Percentiles rank a stretch among this genome's conserved stretches.
These are phyloP conservation scores for Arabidopsis arenosa DNA, from an alignment of 345 rosid genomes.

Conservation along the genomic window DNA sequence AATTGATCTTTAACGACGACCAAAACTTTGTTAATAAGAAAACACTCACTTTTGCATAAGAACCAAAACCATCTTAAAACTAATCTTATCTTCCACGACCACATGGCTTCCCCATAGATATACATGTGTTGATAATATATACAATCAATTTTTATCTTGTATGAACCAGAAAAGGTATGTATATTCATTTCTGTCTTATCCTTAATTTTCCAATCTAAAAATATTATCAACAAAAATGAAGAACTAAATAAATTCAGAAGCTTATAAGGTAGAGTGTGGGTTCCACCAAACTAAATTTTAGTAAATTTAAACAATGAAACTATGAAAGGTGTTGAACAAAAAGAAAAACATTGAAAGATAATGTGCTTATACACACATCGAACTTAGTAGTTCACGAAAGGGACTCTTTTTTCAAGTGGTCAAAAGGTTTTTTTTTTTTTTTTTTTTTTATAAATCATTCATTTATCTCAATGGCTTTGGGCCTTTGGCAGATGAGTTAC, in stretches of 20 bases:
- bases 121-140: background rate
- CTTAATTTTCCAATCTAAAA: background rate
- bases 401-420: constrained; percentile 29
- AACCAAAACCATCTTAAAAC: constrained; percentile 4
- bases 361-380: constrained; percentile 28
- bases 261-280: constrained; percentile 18
- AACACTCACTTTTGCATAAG: constrained; percentile 10
- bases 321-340: background rate
- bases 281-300: constrained; percentile 28
- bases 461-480: background rate
- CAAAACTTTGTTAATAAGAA: constrained; percentile 2
- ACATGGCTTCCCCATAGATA: constrained; percentile 4
- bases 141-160: background rate
- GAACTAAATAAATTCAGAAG: background rate
- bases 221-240: background rate
- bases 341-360: constrained; percentile 11
- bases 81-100: constrained; percentile 5
- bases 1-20: background rate
- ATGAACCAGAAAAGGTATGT: background rate
- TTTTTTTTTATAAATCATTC: background rate
- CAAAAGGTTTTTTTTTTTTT: background rate
- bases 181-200: constrained; percentile 1
- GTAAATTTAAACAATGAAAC: constrained; percentile 12
- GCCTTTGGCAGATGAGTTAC: background rate
- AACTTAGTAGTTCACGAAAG: constrained; percentile 38